Evolutionary conservation across 2,329 filamentous ascomycete species (phyloP), one percentile per base, ranked within the genome.

Genomic region (Periconia sp.): DNA sequence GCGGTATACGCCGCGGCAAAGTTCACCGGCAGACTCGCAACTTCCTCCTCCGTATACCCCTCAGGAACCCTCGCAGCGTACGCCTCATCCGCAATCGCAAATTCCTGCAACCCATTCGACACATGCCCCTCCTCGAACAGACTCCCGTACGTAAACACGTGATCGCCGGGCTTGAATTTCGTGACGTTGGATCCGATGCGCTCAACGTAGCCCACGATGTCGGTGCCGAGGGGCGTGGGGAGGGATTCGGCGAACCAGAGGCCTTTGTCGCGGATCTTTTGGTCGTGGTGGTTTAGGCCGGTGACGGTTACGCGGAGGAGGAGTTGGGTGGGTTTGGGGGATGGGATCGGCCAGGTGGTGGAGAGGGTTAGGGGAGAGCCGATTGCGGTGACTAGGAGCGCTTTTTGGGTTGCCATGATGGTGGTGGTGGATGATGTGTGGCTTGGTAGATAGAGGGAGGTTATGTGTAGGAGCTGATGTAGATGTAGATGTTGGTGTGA

Each of bases 91-190:
- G 71, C 49, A 20, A 76, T 33, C 1, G 70, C 64, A 50, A 75
- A 77, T 61, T 79, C 61, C 52, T 78, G 75, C 6, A 77, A 59
- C 1, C 71, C 77, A 19, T 55, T 56, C 35, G 53, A 52, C 1
- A 3, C 8, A 41, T 52, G 44, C 2, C 41, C 42, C 13, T 27
- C 47, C 14, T 37, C 30, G 11, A 50, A 35, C 44, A 61, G 50
- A n/a, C 27, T 41, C 7, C 59, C 52, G 41, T 75, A 78, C 0
- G 84, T 84, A 37, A 78, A 63, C 3, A 87, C 82, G 30, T 76
- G 75, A 62, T 86, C 83, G n/a, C 85, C 85, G 42, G 77, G 71
- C 59, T 79, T 76, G 74, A 83, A 84, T 27, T 75, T 71, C 8
- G 65, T 74, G 14, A 85, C 83, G 11, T 79, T 77, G 2, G 75